Evolutionary conservation across 441 rosid species (phyloP), one percentile per base, ranked within the genome.

Genomic region (Hura crepitans): DNA sequence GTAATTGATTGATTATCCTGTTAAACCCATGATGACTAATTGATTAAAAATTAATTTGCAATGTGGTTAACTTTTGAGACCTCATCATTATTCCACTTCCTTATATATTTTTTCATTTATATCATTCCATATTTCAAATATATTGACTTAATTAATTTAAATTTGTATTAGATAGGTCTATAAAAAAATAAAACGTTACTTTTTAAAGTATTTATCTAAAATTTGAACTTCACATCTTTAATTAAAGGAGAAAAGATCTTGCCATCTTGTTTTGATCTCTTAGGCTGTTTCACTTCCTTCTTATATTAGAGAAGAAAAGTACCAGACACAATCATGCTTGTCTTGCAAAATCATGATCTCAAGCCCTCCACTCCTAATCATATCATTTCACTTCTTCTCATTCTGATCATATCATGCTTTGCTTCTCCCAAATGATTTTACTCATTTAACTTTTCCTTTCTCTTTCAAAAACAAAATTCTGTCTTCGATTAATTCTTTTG

Each of bases 291-390:
- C n/a, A 45, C 53, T 74, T 12, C 42, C 75, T 81, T 77, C 75
- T 81, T 77, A 74, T 45, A 71, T 76, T 51, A 78, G 66, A 74
- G 72, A 68, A 73, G 62, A 59, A n/a, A 85, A 82, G 83, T 79
- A 81, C 85, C 76, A 77, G 80, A 83, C 85, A 85, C 72, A 78
- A 84, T 83, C 60, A 86, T 82, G 51, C 27, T 61, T 74, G 75
- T 77, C 85, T 78, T 74, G 59, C 70, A 62, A 73, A 78, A 78
- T 77, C 77, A 81, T 79, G 59, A 65, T 58, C 75, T 49, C 72
- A 57, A 66, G 20, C 74, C 78, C 74, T 75, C 79, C 69, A 71
- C 78, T 73, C 73, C 45, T 67, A 72, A 81, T 80, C 78, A 80
- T 80, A 37, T 80, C 79, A 76, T 81, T 72, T 65, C 63, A 78